These are phyloP conservation scores for Fusarium fracticaudum DNA, from an alignment of 2,329 filamentous ascomycete genomes.

Conservation along the genomic window DNA sequence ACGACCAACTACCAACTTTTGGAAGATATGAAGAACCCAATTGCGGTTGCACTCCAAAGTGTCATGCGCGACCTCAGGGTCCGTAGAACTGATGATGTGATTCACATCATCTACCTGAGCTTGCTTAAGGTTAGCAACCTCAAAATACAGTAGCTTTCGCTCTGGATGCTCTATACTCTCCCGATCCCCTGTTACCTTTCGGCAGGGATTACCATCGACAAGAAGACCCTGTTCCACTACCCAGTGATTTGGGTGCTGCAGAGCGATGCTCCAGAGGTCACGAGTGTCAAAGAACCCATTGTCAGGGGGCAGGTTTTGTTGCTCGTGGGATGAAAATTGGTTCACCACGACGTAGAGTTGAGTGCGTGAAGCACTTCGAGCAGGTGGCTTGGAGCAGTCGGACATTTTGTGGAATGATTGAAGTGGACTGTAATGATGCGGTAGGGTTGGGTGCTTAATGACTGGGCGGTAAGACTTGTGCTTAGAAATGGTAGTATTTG, in stretches of 20 bases:
- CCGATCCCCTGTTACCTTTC: accelerated
- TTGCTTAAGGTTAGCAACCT: neutral
- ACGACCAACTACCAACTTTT: neutral
- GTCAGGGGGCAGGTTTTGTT: neutral
- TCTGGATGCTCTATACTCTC: neutral
- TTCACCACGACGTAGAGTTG: neutral
- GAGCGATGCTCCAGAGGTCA: neutral
- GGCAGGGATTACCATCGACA: no score
- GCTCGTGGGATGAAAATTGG: neutral
- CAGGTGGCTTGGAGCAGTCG: no score
- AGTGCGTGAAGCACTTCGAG: no score
- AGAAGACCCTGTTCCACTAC: neutral
- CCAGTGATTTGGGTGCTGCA: neutral
- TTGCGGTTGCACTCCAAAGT: neutral
- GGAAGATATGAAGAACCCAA: neutral
- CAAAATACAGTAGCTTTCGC: accelerated
- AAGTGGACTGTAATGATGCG: no score
- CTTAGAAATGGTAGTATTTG: accelerated
- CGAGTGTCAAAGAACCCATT: accelerated
- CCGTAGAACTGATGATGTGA: accelerated
- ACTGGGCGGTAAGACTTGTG: neutral
- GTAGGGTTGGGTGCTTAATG: accelerated
- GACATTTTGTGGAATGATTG: no score
- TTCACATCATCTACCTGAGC: accelerated
- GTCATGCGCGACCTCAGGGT: neutral